Evolutionary conservation across 345 rosid species (phyloP), one percentile per base, ranked within the genome.

Genomic region (Pugionium dolabratum): DNA sequence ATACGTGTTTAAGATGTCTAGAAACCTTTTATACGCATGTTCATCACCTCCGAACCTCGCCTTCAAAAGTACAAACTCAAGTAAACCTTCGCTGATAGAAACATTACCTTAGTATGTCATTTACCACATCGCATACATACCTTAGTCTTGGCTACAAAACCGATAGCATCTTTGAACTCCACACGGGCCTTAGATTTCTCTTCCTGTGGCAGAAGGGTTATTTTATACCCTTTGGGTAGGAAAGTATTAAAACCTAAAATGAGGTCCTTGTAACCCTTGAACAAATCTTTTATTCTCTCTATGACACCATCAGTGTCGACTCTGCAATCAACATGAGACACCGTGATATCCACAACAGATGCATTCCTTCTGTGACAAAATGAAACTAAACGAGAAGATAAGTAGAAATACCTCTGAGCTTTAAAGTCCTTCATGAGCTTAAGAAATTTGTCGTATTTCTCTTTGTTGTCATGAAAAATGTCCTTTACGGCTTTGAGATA

Each of bases 381-480:
- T 8, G 44, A 30, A 54, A 50, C 60, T 9, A 54, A 72, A 57
- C n/a, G 26, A 43, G 60, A 73, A 66, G 59, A 54, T 37, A 47
- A 29, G 50, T 34, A 50, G 36, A 31, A 37, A 59, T 29, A 90
- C 99, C 93, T 88, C 63, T 90, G 91, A 53, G 96, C 93, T 80
- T 85, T 90, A 66, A 94, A 90, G 77, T 88, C 99, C 75, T 85
- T 94, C 97, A 94, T 90, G 59, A 94, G 85, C 70, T 87, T 87
- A 69, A 91, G 95, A 64, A 94, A 94, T 40, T 74, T 81, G 30
- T 88, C 93, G 61, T 90, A 94, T 55, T 85, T 94, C 37, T 83
- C 96, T 72, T 78, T 76, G 32, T 87, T 83, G 61, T 94, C 93
- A 39, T 83, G 91, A 81, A 87, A 87, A 43, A 79, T 83, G 41